Evolutionary conservation across 495 filamentous ascomycete genomes (phyloP).

Genomic region (Penicillium bialowiezense): DNA sequence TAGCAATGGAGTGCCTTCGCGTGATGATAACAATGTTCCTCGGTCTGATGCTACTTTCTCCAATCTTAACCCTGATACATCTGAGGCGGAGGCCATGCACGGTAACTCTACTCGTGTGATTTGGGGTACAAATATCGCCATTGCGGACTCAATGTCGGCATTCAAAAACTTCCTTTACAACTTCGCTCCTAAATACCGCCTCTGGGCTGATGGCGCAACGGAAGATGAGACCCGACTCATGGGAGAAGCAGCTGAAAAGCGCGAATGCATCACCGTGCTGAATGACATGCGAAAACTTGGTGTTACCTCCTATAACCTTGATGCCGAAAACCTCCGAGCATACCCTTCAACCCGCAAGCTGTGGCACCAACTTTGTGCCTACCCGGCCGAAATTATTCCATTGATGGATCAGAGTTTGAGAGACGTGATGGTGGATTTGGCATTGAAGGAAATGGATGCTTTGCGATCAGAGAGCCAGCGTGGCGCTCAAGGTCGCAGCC

Average conservation of each 20-base stretch:
- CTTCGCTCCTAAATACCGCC: constrained; percentile 87
- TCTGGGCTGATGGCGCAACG: constrained; percentile 81
- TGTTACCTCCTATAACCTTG: constrained; percentile 77
- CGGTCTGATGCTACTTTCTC: constrained; percentile 84
- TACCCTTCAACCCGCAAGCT: constrained; percentile 91
- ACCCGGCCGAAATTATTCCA: constrained; percentile 92
- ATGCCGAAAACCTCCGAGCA: constrained; percentile 83
- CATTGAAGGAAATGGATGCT: constrained; percentile 74
- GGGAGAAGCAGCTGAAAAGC: constrained; percentile 57
- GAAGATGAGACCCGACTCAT: constrained; percentile 67
- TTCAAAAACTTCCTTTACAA: constrained; percentile 91
- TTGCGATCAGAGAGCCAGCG: constrained; percentile 57
- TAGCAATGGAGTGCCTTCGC: constrained; percentile 70
- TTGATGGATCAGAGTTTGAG: constrained; percentile 94
- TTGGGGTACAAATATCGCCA: constrained; percentile 96
- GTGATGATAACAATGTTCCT: constrained; percentile 37
- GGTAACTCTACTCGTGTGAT: constrained; percentile 78
- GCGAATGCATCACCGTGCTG: constrained; percentile 81
- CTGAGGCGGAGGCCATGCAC: constrained; percentile 84
- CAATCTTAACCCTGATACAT: constrained; percentile 82
- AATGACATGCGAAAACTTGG: constrained; percentile 87
- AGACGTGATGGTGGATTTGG: constrained; percentile 88
- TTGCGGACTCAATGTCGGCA: constrained; percentile 77
- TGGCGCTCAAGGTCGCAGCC: constrained; percentile 23
- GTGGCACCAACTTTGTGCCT: constrained; percentile 90